Evolutionary conservation across 2,329 filamentous ascomycete species (phyloP), one percentile per base, ranked within the genome.

Genomic region (Truncatella angustata): DNA sequence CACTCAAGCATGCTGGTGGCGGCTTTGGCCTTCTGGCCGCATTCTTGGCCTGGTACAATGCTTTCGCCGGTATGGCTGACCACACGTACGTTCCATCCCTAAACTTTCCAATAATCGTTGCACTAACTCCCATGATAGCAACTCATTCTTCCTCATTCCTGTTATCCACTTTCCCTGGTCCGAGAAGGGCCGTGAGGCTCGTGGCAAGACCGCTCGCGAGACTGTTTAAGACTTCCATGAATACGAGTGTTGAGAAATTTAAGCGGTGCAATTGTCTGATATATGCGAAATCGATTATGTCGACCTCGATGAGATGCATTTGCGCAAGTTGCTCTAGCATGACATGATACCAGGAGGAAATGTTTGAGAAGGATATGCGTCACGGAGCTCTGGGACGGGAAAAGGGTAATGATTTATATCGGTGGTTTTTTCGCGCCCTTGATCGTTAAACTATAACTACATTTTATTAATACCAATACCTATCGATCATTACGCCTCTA

Each of bases 141-240:
- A 86, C 73, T 86, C 82, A 24, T 96, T 96, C 85, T 94, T 96
- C 79, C 80, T 94, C 70, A 84, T 96, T 56, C 93, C 92, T 48
- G 91, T 97, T 57, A 86, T 88, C 63, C 91, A 96, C 79, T 95
- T 97, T 80, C 93, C 92, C 50, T 97, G 93, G 93, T 93, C 89
- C 34, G 87, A 88, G 63, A 88, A 87, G 73, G 88, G 84, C 49
- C 82, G 81, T 56, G 79, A 84, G 70, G 70, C 68, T 55, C 81
- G 85, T 55, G 62, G 64, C 57, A 77, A 87, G 76, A 73, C 70
- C 50, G 74, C 77, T 35, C 75, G 74, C 49, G 64, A 66, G 50
- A 65, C 56, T 26, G 66, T 59, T 37, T 71, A 64, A 60, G 28
- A 7, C 14, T 16, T n/a, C 6, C 9, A 26, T 7, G 37, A 40